Base-by-base conservation (phyloP, 2,329 filamentous ascomycete genomes). In the Pestalotiopsis sp. region DNA sequence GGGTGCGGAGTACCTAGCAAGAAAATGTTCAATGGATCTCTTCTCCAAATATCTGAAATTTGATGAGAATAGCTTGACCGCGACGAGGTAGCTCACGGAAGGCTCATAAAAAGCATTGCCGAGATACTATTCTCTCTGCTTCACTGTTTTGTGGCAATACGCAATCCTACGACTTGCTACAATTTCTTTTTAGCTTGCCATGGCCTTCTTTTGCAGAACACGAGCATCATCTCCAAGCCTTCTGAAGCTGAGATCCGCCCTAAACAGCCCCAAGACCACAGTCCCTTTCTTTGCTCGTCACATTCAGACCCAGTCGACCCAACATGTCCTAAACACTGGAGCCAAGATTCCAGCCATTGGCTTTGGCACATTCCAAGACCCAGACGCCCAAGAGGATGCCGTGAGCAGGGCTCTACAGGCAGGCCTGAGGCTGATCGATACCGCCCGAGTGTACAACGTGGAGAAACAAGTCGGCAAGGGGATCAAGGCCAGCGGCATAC, bases 401-500 rank as follows among this genome's bases (percentile, higher is more conserved):
- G 45, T 52, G 45, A 52, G 45, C 45, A 52, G 45, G 17, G 76
- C 75, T 5, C 69, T 81, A 25, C 73, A 76, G n/a, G 70, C 71
- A 3, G 79, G 80, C 1, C 73, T 77, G 58, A 76, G 81, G 1
- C 76, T 78, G 4, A 81, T 83, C 57, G 80, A 82, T 57, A 80
- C 78, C 2, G 73, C 74, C 4, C 65, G 67, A 11, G 70, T 74
- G 12, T 75, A 72, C 67, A 45, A 73, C 61, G 31, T 65, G 0
- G 74, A 76, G 41, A 69, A 69, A 6, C 64, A 74, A 39, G 71
- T 76, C 1, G 74, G 75, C 11, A 68, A 65, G 31, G 75, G 72
- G 1, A 75, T 77, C 60, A 74, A 68, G 52, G 72, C 71, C 4
- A 74, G 70, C 0, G 72, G 71, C 13, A 68, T 80, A 1, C 69